Base-by-base conservation (phyloP, 2,329 filamentous ascomycete genomes). In the Diaporthe ampelina region DNA sequence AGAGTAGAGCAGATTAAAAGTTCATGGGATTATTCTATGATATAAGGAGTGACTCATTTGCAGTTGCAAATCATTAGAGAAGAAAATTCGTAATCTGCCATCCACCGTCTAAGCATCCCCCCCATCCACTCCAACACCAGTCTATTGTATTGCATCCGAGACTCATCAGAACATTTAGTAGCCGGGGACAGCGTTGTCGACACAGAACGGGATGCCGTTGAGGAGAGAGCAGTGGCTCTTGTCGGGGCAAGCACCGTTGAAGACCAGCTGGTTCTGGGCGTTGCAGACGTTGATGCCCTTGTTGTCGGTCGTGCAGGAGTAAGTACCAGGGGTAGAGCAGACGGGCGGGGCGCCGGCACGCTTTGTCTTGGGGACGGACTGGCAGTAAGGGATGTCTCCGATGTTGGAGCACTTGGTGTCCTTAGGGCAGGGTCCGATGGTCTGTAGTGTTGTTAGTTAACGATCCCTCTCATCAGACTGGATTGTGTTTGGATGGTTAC, bases 221-320 rank as follows among this genome's bases (percentile, higher is more conserved):
- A 75, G 17, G 29, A 67, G 70, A 24, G 45, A 56, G 24, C 75
- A 76, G 75, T 76, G 75, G 21, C 71, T 70, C 19, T 59, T 67
- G 2, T 26, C 32, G 15, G 74, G 74, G 74, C 75, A 76, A 17
- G 5, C n/a, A 13, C 75, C 75, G 48, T 76, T 76, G 56, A 74
- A 57, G 40, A 75, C 48, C 19, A 73, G 59, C 69, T 76, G 74
- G 72, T 75, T 61, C 75, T 73, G 68, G 7, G 45, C 6, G 57
- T 76, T 75, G 74, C 75, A 76, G 45, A 76, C 74, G 43, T 74
- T 26, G 57, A 76, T 76, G 56, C 72, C 74, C 26, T 15, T 21
- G 19, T 54, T 8, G n/a, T 72, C 61, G 4, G 19, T 9, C 17
- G 59, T 72, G 69, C 75, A 76, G n/a, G n/a, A n/a, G n/a, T n/a